These are phyloP conservation scores for Panicum virgatum DNA, from an alignment of 202 grass and related monocot genomes.

Conservation along the genomic window DNA sequence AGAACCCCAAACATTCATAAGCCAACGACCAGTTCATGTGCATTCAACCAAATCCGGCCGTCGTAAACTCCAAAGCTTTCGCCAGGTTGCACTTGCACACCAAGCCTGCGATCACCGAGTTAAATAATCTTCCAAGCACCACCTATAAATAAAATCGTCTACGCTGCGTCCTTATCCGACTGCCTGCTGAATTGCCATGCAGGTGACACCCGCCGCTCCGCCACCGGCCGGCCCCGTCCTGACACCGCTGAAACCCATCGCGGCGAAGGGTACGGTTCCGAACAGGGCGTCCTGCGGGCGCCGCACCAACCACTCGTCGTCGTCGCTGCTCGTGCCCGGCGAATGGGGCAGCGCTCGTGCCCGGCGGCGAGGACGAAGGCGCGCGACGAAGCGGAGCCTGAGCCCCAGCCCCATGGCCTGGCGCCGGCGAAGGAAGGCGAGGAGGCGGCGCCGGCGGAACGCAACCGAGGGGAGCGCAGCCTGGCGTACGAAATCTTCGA, in stretches of 20 bases:
- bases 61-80: not conserved
- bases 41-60: not conserved
- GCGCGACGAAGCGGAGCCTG: not conserved
- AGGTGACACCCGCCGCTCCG: not conserved
- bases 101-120: not conserved
- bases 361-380: not conserved
- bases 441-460: not conserved
- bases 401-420: not conserved
- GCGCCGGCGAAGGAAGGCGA: not conserved
- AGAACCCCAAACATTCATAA: not conserved
- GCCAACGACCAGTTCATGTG: not conserved
- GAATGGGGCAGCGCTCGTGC: not conserved
- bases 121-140: not conserved
- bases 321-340: not conserved
- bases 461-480: not conserved
- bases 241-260: not conserved
- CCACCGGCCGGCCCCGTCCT: not conserved
- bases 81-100: conserved; percentile 1
- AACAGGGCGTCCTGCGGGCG: not conserved
- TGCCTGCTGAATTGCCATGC: not conserved
- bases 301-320: not conserved
- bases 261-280: not conserved
- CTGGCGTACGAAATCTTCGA: not conserved
- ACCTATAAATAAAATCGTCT: not conserved
- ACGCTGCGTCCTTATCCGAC: not conserved